These are phyloP conservation scores for Candida glaebosa DNA, from an alignment of 805 yeast species.

Conservation along the genomic window DNA sequence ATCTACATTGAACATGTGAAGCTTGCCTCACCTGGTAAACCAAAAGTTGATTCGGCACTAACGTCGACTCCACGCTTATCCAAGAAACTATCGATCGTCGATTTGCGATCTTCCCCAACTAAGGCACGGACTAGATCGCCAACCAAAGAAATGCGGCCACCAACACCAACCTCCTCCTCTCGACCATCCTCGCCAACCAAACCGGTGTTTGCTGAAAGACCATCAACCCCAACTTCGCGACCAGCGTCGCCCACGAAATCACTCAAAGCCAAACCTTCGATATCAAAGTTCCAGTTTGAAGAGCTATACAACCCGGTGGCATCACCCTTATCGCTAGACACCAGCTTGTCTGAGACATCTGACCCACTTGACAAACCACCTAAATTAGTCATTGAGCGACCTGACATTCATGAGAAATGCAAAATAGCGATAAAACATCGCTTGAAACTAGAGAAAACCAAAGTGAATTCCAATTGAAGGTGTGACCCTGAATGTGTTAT, in stretches of 20 bases:
- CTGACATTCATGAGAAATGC: slow-evolving; percentile 27
- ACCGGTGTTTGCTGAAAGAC: neutral
- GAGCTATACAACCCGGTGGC: slow-evolving; percentile 24
- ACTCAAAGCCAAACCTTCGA: slow-evolving; percentile 20
- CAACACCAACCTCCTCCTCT: neutral
- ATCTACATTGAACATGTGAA: slow-evolving; percentile 43
- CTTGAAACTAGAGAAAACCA: slow-evolving; percentile 15
- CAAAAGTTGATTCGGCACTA: slow-evolving; percentile 3
- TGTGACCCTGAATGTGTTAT: no score
- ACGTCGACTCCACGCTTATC: slow-evolving; percentile 4
- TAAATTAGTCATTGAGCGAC: slow-evolving; percentile 4
- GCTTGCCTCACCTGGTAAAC: slow-evolving; percentile 9
- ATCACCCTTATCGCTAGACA: slow-evolving; percentile 9
- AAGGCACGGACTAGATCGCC: slow-evolving; percentile 5
- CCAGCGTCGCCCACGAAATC: slow-evolving; percentile 13
- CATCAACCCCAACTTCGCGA: slow-evolving; percentile 7
- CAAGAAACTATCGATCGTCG: slow-evolving; percentile 9
- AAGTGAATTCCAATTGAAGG: neutral
- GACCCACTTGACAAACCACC: neutral
- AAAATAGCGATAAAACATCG: slow-evolving; percentile 22
- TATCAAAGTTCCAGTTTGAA: slow-evolving; percentile 16
- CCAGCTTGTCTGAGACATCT: neutral
- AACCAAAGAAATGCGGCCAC: neutral
- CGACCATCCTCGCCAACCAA: slow-evolving; percentile 3
- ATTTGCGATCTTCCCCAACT: slow-evolving; percentile 11